phyloP scores from a whole-genome alignment of 352 stramenopile species.

The Globisporangium lucens region DNA sequence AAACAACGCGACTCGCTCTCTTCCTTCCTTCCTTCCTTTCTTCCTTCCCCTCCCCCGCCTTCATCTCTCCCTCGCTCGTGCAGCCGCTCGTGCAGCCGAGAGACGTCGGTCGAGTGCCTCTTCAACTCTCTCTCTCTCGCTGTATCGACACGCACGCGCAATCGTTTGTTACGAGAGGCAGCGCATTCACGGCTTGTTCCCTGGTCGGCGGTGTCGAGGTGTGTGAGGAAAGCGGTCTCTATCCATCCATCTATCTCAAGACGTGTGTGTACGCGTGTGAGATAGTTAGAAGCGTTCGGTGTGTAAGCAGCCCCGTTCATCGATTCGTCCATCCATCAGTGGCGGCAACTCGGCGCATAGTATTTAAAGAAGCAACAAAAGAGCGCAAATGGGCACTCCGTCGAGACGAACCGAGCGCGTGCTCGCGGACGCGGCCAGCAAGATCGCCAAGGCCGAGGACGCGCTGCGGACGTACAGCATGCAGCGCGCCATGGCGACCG shows the following conservation, averaged over 20 bases:
- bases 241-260: not conserved
- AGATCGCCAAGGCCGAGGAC: conserved; percentile 73
- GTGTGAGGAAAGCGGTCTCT: not conserved
- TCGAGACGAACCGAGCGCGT: conserved; percentile 54
- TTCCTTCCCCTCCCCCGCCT: not conserved
- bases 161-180: not conserved
- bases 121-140: not conserved
- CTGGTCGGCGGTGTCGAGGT: not conserved
- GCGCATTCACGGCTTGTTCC: not conserved
- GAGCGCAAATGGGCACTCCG: conserved; percentile 39
- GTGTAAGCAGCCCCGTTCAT: not conserved
- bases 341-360: not conserved
- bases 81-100: not conserved
- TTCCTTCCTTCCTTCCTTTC: not conserved
- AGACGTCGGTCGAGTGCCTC: not conserved
- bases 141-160: not conserved
- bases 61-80: not conserved
- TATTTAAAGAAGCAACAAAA: conserved; percentile 9
- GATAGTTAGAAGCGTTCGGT: not conserved
- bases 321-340: not conserved
- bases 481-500: conserved; percentile 45
- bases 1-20: not conserved
- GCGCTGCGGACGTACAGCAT: conserved; percentile 48
- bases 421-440: conserved; percentile 67
- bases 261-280: not conserved